Evolutionary conservation across 352 stramenopile species (phyloP).

Genomic region (Globisporangium cylindrosporum): DNA sequence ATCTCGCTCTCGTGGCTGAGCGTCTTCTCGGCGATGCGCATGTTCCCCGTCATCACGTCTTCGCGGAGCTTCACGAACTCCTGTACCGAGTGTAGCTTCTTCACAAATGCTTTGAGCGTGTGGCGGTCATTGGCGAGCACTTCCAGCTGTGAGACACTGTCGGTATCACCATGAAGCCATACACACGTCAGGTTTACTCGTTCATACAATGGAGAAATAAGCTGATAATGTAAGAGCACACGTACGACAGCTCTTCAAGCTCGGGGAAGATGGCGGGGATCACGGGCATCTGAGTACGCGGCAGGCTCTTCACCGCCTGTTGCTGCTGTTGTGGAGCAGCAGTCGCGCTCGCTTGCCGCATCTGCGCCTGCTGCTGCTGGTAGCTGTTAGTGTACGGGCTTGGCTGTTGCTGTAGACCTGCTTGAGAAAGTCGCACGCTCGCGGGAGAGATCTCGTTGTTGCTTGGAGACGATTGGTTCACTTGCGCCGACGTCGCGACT

Average conservation of each 20-base stretch:
- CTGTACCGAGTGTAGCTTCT: conserved; percentile 54
- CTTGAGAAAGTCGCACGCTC: conserved; percentile 7
- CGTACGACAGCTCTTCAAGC: conserved; percentile 78
- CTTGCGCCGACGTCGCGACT: conserved; percentile 17
- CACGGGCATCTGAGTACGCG: conserved; percentile 69
- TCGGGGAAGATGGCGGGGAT: conserved; percentile 73
- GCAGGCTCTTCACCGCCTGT: conserved; percentile 38
- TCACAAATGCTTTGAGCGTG: conserved; percentile 62
- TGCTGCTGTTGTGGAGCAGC: conserved; percentile 19
- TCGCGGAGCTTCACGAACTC: conserved; percentile 73
- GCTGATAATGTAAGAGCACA: background rate
- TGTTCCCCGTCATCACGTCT: conserved; percentile 78
- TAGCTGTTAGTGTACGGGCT: conserved; percentile 11
- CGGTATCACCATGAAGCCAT: background rate
- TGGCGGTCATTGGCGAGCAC: conserved; percentile 55
- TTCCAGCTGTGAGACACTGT: conserved; percentile 51
- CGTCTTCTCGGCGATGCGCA: conserved; percentile 68
- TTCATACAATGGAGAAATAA: background rate
- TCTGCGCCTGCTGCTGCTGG: conserved; percentile 19
- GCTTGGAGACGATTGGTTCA: background rate
- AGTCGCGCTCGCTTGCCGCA: background rate
- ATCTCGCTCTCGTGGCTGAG: conserved; percentile 54
- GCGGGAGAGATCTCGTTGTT: conserved; percentile 1
- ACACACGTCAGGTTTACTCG: background rate
- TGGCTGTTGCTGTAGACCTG: conserved; percentile 1